phyloP scores from a whole-genome alignment of 2,329 filamentous ascomycete species.

The Xylariaceae sp. region DNA sequence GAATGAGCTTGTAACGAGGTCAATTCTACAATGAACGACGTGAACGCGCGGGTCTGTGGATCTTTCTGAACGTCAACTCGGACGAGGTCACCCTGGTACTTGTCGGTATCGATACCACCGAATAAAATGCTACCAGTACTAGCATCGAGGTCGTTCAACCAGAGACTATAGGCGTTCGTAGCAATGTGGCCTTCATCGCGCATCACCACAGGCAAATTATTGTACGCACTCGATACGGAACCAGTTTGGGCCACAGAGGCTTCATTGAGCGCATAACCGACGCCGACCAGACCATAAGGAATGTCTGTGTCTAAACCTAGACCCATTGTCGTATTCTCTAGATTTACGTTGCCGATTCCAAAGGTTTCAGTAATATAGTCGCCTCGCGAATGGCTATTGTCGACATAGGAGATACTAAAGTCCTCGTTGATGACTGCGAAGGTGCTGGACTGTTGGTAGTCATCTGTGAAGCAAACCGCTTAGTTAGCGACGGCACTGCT shows the following conservation, averaged over 20 bases:
- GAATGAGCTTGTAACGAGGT: slow-evolving; percentile 56
- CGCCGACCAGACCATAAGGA: slow-evolving; percentile 62
- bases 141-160: slow-evolving; percentile 65
- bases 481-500: slow-evolving; percentile 26
- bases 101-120: slow-evolving; percentile 78
- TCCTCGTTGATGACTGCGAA: slow-evolving; percentile 49
- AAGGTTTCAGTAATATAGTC: slow-evolving; percentile 66
- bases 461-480: slow-evolving; percentile 45
- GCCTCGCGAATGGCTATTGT: slow-evolving; percentile 61
- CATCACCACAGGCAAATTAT: slow-evolving; percentile 70
- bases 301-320: slow-evolving; percentile 61
- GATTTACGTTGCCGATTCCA: slow-evolving; percentile 55
- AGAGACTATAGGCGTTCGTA: slow-evolving; percentile 73
- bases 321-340: slow-evolving; percentile 65
- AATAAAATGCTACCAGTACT: slow-evolving; percentile 76
- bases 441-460: slow-evolving; percentile 52
- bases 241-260: slow-evolving; percentile 47
- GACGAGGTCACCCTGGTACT: slow-evolving; percentile 69
- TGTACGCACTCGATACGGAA: slow-evolving; percentile 50
- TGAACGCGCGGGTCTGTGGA: slow-evolving; percentile 45
- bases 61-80: slow-evolving; percentile 63
- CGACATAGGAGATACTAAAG: slow-evolving; percentile 68
- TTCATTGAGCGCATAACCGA: slow-evolving; percentile 64
- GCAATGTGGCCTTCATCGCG: slow-evolving; percentile 67
- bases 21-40: slow-evolving; percentile 56